A percentile compares a stretch with the other conserved stretches of the same genome.
These are phyloP conservation scores for Yamadazyma phyllophila DNA, from an alignment of 805 yeast species.

Conservation along the genomic window DNA sequence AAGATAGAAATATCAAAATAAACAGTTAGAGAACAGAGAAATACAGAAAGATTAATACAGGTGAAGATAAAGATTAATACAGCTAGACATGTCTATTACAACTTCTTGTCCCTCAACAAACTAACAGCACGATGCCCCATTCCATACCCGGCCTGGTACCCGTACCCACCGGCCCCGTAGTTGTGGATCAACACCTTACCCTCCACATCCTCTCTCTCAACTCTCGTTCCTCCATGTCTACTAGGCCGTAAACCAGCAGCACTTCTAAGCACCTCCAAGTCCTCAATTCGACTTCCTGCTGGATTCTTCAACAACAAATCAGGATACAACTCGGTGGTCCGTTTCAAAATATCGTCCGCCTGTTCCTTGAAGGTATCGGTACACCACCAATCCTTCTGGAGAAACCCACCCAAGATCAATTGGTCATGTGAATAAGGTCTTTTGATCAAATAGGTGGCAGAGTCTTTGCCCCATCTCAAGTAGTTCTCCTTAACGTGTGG, in stretches of 20 bases:
- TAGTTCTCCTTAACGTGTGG: slow-evolving; percentile 62
- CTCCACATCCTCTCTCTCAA: slow-evolving; percentile 50
- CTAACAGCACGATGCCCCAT: slow-evolving; percentile 52
- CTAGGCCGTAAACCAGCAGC: slow-evolving; percentile 78
- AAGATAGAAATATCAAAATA: too few relatives aligned
- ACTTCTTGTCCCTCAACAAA: slow-evolving; percentile 14
- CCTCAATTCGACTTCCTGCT: slow-evolving; percentile 29
- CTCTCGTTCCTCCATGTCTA: slow-evolving; percentile 71
- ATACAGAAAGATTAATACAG: too few relatives aligned
- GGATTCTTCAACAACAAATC: slow-evolving; percentile 41
- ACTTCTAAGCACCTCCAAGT: slow-evolving; percentile 55
- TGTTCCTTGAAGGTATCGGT: slow-evolving; percentile 57
- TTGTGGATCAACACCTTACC: slow-evolving; percentile 51
- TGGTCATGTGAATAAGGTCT: slow-evolving; percentile 66
- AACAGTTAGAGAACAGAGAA: too few relatives aligned
- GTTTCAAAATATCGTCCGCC: slow-evolving; percentile 57
- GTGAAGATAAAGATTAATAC: too few relatives aligned
- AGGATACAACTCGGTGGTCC: slow-evolving; percentile 55
- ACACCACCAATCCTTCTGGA: slow-evolving; percentile 62
- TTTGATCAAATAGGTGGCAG: slow-evolving; percentile 67
- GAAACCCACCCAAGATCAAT: slow-evolving; percentile 71
- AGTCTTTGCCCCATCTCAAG: slow-evolving; percentile 58
- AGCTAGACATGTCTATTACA: too few relatives aligned
- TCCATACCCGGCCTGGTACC: slow-evolving; percentile 65
- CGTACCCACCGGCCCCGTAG: slow-evolving; percentile 69